phyloP scores from a whole-genome alignment of 345 rosid species.

The Lepidium aucheri region DNA sequence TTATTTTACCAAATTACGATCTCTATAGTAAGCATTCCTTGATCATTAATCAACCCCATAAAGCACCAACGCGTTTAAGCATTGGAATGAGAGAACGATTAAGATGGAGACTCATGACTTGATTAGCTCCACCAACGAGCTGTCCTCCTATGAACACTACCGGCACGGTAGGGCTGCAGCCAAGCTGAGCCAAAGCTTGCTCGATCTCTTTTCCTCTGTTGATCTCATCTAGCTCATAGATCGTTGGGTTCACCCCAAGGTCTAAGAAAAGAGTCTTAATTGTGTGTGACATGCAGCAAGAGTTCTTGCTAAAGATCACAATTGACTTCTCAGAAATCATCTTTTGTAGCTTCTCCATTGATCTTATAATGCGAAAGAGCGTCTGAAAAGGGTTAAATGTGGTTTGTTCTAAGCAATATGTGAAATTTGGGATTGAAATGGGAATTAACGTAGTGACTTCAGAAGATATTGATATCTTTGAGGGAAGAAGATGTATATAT shows the following conservation, averaged over 20 bases:
- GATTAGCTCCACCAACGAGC: constrained; percentile 71
- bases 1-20: not conserved
- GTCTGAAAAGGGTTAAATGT: too few relatives aligned
- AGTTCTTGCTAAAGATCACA: constrained; percentile 71
- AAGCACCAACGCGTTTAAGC: constrained; percentile 62
- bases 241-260: constrained; percentile 51
- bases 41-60: constrained; percentile 41
- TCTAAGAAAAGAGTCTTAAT: constrained; percentile 55
- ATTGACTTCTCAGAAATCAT: constrained; percentile 57
- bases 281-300: constrained; percentile 68
- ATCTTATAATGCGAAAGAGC: not conserved
- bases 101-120: constrained; percentile 77
- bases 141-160: constrained; percentile 65
- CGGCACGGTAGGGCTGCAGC: constrained; percentile 54
- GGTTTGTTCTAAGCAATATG: too few relatives aligned
- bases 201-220: constrained; percentile 54
- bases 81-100: constrained; percentile 51
- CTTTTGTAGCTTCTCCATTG: constrained; percentile 47
- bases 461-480: too few relatives aligned
- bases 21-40: not conserved
- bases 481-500: too few relatives aligned
- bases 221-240: constrained; percentile 62
- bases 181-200: constrained; percentile 52
- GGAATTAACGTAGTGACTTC: too few relatives aligned
- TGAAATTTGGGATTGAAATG: too few relatives aligned